Percentiles rank a stretch among this genome's conserved stretches.
phyloP scores from a whole-genome alignment of 116 monocot species.

The Trichopus zeylanicus region DNA sequence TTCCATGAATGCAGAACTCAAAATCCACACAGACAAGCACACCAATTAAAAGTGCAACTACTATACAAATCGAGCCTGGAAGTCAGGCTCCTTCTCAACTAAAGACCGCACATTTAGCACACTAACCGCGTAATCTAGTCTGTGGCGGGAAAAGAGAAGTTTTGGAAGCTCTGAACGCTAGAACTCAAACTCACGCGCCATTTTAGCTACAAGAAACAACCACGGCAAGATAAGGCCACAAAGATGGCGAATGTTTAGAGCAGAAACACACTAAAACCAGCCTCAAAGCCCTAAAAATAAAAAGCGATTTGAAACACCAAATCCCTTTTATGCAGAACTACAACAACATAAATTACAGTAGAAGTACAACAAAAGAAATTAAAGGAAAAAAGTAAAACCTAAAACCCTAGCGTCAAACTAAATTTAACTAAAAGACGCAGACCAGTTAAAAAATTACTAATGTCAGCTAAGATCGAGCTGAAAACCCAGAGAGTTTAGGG shows the following conservation, averaged over 20 bases:
- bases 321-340: background rate
- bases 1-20: conserved; percentile 27
- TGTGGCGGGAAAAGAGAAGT: background rate
- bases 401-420: conserved; percentile 5
- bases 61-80: background rate
- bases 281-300: background rate
- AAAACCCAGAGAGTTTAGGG: conserved; percentile 8
- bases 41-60: background rate
- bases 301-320: conserved; percentile 4
- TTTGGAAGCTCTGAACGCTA: background rate
- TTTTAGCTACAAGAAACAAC: background rate
- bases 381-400: conserved; percentile 4
- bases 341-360: conserved; percentile 14
- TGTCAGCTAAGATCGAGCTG: conserved; percentile 2
- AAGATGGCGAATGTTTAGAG: conserved; percentile 6
- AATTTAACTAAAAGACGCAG: background rate
- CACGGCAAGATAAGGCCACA: background rate
- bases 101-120: conserved; percentile 1
- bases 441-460: conserved; percentile 10
- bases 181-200: background rate
- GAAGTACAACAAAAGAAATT: background rate
- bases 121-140: background rate
- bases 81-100: background rate
- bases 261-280: conserved; percentile 5
- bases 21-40: conserved; percentile 1